Conservation (phyloP, 148 eudicot genomes). For the Vaccinium macrocarpon region DNA sequence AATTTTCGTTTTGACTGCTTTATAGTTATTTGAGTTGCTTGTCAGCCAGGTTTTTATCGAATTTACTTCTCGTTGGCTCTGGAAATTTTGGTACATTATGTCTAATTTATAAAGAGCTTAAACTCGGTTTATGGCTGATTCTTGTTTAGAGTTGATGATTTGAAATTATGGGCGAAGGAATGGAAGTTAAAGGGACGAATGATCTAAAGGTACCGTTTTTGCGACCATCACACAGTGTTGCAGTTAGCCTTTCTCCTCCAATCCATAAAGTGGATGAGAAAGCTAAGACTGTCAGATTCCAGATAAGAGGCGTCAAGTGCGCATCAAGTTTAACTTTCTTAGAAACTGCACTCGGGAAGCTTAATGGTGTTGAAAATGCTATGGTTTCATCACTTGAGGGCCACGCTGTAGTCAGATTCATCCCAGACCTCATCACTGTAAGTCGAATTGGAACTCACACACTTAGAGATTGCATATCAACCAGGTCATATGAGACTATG, state of each 20-base stretch:
- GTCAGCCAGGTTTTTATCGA: neutral
- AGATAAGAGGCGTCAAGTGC: conserved; percentile 62
- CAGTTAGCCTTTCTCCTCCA: conserved; percentile 28
- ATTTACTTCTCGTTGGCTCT: neutral
- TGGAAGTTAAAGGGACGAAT: conserved; percentile 57
- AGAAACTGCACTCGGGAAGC: conserved; percentile 57
- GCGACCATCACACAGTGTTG: conserved; percentile 39
- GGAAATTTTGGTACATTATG: neutral
- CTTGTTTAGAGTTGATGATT: conserved; percentile 23
- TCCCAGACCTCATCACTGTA: conserved; percentile 57
- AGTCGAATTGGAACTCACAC: conserved; percentile 22
- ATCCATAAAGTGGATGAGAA: conserved; percentile 30
- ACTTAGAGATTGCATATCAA: neutral
- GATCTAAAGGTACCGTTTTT: conserved; percentile 61
- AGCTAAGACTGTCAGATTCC: conserved; percentile 42
- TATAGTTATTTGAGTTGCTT: neutral
- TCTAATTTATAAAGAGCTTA: neutral
- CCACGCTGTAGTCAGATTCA: conserved; percentile 61
- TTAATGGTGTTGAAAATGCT: conserved; percentile 59
- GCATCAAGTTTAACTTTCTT: conserved; percentile 69
- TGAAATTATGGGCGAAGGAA: conserved; percentile 24
- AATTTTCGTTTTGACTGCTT: neutral
- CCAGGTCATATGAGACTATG: neutral
- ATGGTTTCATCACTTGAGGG: conserved; percentile 74
- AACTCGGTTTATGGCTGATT: neutral